A percentile compares a stretch with the other conserved stretches of the same genome.
These are phyloP conservation scores for Seiridium cupressi DNA, from an alignment of 2,329 filamentous ascomycete species.

Conservation along the genomic window DNA sequence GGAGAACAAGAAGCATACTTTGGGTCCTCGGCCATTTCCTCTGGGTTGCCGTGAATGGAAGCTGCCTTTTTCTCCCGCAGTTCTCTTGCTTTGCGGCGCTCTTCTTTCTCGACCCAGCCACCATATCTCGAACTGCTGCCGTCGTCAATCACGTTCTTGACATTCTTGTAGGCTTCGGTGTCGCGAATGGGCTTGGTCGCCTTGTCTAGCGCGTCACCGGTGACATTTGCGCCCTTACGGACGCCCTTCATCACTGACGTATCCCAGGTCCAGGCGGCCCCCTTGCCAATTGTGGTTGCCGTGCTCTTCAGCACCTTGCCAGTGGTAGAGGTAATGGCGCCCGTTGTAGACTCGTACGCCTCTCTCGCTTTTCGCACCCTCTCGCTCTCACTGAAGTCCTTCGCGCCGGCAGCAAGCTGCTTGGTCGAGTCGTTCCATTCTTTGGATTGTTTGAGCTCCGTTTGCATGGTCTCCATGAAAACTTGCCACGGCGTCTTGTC, in stretches of 20 bases:
- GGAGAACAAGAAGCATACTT: slow-evolving; percentile 59
- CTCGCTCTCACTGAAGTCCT: slow-evolving; percentile 92
- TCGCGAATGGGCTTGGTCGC: slow-evolving; percentile 92
- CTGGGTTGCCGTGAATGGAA: slow-evolving; percentile 46
- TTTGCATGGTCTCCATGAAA: slow-evolving; percentile 93
- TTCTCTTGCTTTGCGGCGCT: slow-evolving; percentile 78
- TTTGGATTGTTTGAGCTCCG: slow-evolving; percentile 93
- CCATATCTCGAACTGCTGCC: slow-evolving; percentile 94
- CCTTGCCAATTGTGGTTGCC: slow-evolving; percentile 82
- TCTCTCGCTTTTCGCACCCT: slow-evolving; percentile 81
- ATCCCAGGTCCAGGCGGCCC: slow-evolving; percentile 96
- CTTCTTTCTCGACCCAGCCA: slow-evolving; percentile 95
- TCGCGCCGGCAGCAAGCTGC: slow-evolving; percentile 81
- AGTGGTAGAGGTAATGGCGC: slow-evolving; percentile 76
- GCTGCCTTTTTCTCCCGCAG: slow-evolving; percentile 63
- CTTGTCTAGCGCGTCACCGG: slow-evolving; percentile 86
- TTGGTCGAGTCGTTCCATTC: slow-evolving; percentile 99
- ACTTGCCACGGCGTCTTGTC: slow-evolving; percentile 99
- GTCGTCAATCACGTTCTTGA: slow-evolving; percentile 96
- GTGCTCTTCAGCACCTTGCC: slow-evolving; percentile 81
- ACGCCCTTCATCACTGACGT: slow-evolving; percentile 90
- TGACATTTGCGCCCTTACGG: slow-evolving; percentile 79
- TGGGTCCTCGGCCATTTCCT: slow-evolving; percentile 78
- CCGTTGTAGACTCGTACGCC: slow-evolving; percentile 84
- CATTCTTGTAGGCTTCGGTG: slow-evolving; percentile 90